phyloP scores from a whole-genome alignment of 192 early-diverging fungal genomes.

The Backusella macrospora region DNA sequence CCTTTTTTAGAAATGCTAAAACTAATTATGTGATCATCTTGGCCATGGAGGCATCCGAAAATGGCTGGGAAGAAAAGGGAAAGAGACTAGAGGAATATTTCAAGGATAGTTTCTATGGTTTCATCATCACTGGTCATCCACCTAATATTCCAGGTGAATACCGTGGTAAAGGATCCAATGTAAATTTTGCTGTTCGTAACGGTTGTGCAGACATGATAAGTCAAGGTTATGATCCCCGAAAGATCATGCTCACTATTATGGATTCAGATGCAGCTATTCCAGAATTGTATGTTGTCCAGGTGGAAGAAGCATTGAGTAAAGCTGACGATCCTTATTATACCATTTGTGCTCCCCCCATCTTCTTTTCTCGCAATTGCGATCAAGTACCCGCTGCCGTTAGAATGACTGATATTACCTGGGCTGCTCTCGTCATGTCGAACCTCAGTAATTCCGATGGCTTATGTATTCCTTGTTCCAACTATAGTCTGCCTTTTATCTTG shows the following conservation, averaged over 20 bases:
- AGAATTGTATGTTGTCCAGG: conserved; percentile 64
- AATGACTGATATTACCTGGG: conserved; percentile 75
- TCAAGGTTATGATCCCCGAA: conserved; percentile 43
- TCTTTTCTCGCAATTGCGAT: conserved; percentile 62
- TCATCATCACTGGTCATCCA: conserved; percentile 75
- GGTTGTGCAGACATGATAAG: conserved; percentile 37
- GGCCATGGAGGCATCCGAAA: conserved; percentile 74
- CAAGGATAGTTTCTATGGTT: conserved; percentile 60
- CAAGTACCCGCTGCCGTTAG: conserved; percentile 73
- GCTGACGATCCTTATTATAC: conserved; percentile 47
- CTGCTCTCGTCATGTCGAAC: conserved; percentile 75
- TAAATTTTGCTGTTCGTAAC: conserved; percentile 60
- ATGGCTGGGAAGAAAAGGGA: conserved; percentile 57
- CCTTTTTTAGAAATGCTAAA: conserved; percentile 39
- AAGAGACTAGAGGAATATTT: conserved; percentile 53
- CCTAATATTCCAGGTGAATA: conserved; percentile 68
- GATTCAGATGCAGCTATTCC: conserved; percentile 78
- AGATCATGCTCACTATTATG: conserved; percentile 66
- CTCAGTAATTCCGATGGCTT: conserved; percentile 58
- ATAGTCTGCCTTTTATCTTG: conserved; percentile 74
- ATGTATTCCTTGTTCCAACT: conserved; percentile 77
- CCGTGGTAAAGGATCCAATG: conserved; percentile 79
- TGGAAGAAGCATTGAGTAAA: conserved; percentile 39
- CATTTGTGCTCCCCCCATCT: conserved; percentile 51
- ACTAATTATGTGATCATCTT: conserved; percentile 58